phyloP scores from a whole-genome alignment of 2,329 filamentous ascomycete species.

The Trichoderma sp. region DNA sequence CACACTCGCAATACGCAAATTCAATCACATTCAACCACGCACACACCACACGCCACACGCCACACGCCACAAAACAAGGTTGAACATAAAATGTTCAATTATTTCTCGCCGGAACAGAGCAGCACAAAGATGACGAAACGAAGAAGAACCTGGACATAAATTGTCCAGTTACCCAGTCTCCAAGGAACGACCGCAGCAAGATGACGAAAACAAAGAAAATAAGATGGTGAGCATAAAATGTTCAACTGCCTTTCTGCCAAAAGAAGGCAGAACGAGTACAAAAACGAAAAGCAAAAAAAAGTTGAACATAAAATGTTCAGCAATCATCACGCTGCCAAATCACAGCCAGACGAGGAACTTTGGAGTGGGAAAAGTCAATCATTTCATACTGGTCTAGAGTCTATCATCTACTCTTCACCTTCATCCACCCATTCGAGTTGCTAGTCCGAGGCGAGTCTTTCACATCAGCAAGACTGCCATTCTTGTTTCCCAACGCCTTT shows the following conservation, averaged over 20 bases:
- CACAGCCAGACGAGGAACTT: background rate
- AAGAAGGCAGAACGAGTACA: background rate
- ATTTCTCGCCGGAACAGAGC: background rate
- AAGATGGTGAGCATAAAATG: background rate
- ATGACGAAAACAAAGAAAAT: background rate
- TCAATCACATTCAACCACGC: background rate
- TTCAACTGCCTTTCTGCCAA: background rate
- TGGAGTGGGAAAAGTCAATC: background rate
- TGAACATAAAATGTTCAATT: background rate
- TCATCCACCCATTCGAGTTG: constrained; percentile 40
- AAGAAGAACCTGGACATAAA: background rate
- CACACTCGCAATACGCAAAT: background rate
- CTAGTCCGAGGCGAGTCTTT: constrained; percentile 29
- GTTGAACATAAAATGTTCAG: background rate
- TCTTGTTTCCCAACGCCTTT: constrained; percentile 21
- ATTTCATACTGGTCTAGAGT: background rate
- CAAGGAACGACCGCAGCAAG: background rate
- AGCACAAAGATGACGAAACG: background rate
- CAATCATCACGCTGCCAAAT: background rate
- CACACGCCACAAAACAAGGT: no score
- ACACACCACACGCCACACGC: background rate
- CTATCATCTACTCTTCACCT: constrained; percentile 32
- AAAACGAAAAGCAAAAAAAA: background rate
- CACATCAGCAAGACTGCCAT: constrained; percentile 19
- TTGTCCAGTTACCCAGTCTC: background rate